Base-by-base conservation (phyloP, 768 basidiomycete genomes). In the Mycena chlorophos region DNA sequence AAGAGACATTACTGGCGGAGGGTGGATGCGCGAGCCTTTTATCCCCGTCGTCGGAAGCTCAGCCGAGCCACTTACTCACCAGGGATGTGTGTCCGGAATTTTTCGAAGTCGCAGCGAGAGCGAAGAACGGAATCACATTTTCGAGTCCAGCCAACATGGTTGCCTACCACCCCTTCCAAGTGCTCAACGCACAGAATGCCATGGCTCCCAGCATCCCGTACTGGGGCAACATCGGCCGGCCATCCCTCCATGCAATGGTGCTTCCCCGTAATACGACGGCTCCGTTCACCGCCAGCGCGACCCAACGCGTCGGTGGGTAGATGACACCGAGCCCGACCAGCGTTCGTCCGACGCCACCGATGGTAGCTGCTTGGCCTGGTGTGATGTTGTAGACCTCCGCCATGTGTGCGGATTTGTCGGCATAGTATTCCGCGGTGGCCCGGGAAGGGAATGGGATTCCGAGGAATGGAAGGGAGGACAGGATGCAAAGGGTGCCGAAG, bases 151-250 rank as follows among this genome's bases (percentile, higher is more conserved):
- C 31, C 8, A 34, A 34, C 31, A 34, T 17, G 31, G 17, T 34
- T 8, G 8, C 17, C 31, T 20, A 42, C 40, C 40, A 42, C 5
- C 40, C 8, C 40, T 42, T 42, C 40, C 40, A 42, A 14, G 40
- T 42, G 14, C 13, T 8, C 20, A 42, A 22, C 8, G 40, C 40
- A 46, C 45, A 46, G 12, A 8, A 27, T 5, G 22, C 45, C 20
- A 46, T 46, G n/a, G 45, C 20, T 5, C 6, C 6, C 13, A 46
- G 26, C 45, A 46, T 46, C 26, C 23, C 25, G 13, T 27, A 46
- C 45, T 46, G 45, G 14, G 45, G 45, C 45, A 23, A 19, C 45
- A 46, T 46, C 45, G 45, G 45, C 45, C 45, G 8, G 8, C n/a
- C 45, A 25, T 46, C 22, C 6, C 45, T 5, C 20, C 25, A 46